Percentiles rank a stretch among this genome's conserved stretches.
Evolutionary conservation across 225 moss, liverwort and hornwort genomes (phyloP).

Genomic region (Pseudisothecium myosuroides): DNA sequence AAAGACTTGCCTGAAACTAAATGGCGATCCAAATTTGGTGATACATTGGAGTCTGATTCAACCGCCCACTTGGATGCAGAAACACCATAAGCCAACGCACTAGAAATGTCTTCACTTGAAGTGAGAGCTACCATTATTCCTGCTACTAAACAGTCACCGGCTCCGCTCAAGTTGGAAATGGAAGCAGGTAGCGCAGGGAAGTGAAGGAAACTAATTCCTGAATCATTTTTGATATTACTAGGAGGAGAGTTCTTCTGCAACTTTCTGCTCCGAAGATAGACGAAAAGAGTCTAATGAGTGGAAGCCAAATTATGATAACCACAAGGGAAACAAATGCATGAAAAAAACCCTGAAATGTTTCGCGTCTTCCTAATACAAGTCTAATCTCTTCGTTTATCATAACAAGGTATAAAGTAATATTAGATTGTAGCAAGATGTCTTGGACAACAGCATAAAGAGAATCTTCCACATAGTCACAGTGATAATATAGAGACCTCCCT

Average conservation of each 20-base stretch:
- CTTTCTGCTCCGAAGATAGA: slow-evolving; percentile 2
- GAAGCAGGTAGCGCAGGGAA: slow-evolving; percentile 76
- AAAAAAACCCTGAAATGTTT: background rate
- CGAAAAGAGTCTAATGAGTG: background rate
- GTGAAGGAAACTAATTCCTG: slow-evolving; percentile 40
- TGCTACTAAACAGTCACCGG: slow-evolving; percentile 92
- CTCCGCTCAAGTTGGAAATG: slow-evolving; percentile 78
- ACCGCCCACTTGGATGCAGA: slow-evolving; percentile 87
- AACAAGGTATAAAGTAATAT: background rate
- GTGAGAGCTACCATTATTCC: slow-evolving; percentile 61
- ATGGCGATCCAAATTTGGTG: slow-evolving; percentile 16
- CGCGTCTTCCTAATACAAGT: background rate
- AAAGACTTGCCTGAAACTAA: slow-evolving; percentile 34
- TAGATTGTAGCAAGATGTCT: background rate
- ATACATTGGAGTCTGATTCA: slow-evolving; percentile 70
- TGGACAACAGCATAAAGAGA: background rate
- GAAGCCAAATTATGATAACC: background rate
- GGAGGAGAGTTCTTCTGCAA: background rate
- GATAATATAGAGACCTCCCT: background rate
- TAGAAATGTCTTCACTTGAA: slow-evolving; percentile 19
- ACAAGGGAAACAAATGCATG: background rate
- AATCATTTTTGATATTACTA: background rate
- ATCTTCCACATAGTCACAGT: background rate
- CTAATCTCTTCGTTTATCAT: background rate
- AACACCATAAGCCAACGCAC: slow-evolving; percentile 71